These are phyloP conservation scores for Ceratobasidium sp. DNA, from an alignment of 1,284 basidiomycete genomes.

Conservation along the genomic window DNA sequence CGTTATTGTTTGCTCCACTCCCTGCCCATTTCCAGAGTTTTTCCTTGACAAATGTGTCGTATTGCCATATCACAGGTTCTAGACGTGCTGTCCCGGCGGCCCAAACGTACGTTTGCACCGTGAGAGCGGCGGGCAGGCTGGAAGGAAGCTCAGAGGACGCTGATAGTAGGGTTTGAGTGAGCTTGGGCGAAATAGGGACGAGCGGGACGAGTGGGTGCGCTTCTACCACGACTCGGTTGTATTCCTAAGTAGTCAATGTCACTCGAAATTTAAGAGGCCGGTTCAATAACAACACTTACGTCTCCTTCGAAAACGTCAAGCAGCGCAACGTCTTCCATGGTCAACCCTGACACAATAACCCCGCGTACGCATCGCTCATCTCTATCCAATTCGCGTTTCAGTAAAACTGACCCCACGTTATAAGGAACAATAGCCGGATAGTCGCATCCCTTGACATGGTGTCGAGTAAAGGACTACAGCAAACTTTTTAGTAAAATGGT, in stretches of 20 bases:
- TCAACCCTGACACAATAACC: slow-evolving; percentile 74
- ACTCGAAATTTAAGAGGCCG: not conserved
- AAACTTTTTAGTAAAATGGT: slow-evolving; percentile 39
- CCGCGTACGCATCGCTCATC: slow-evolving; percentile 73
- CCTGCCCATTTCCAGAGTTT: slow-evolving; percentile 80
- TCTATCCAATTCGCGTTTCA: slow-evolving; percentile 59
- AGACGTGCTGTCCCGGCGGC: slow-evolving; percentile 59
- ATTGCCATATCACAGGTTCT: slow-evolving; percentile 76
- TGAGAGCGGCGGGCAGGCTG: slow-evolving; percentile 56
- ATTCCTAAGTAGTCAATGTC: slow-evolving; percentile 66
- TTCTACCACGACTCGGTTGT: slow-evolving; percentile 65
- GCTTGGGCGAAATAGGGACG: slow-evolving; percentile 53
- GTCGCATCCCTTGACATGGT: slow-evolving; percentile 70
- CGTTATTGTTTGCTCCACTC: slow-evolving; percentile 51
- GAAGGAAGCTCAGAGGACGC: slow-evolving; percentile 50
- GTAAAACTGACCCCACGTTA: slow-evolving; percentile 56
- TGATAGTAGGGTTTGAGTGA: slow-evolving; percentile 47
- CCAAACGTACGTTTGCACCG: slow-evolving; percentile 80
- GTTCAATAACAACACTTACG: slow-evolving; percentile 61
- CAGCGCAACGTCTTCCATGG: slow-evolving; percentile 64
- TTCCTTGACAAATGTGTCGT: slow-evolving; percentile 73
- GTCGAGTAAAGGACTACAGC: slow-evolving; percentile 76
- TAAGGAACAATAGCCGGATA: slow-evolving; percentile 82
- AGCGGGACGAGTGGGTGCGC: slow-evolving; percentile 67
- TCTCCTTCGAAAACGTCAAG: slow-evolving; percentile 83